Conservation (phyloP, 257 asterid genomes). For the Solanum pinnatisectum region DNA sequence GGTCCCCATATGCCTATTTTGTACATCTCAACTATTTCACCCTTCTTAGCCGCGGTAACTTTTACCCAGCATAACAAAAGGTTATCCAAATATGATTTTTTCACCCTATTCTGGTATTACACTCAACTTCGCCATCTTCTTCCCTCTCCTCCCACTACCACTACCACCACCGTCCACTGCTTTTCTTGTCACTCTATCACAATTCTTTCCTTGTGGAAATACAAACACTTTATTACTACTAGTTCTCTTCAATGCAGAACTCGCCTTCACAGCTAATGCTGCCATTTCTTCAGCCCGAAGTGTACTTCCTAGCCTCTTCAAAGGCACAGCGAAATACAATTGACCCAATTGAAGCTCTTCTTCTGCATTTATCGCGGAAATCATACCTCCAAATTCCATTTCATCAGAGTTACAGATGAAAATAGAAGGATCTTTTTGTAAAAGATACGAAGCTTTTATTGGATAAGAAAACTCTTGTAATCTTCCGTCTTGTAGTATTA, state of each 20-base stretch:
- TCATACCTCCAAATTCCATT: conserved; percentile 71
- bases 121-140: conserved; percentile 31
- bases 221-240: conserved; percentile 17
- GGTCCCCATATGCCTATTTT: neutral
- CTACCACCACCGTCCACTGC: neutral
- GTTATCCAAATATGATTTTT: neutral
- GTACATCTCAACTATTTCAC: neutral
- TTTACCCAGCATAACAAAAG: neutral
- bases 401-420: conserved; percentile 88
- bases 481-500: conserved; percentile 66
- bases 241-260: conserved; percentile 46
- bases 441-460: conserved; percentile 48
- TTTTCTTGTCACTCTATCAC: neutral
- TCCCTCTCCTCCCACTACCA: conserved; percentile 23
- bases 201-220: conserved; percentile 7
- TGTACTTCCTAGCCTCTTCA: conserved; percentile 42
- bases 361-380: conserved; percentile 52
- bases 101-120: conserved; percentile 67
- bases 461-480: conserved; percentile 77
- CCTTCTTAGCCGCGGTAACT: fast-evolving
- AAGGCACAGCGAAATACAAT: conserved; percentile 78
- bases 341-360: conserved; percentile 78
- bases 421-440: conserved; percentile 54
- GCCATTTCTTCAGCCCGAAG: conserved; percentile 89
- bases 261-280: conserved; percentile 91